phyloP scores from a whole-genome alignment of 176 grass and related monocot genomes.

The Bonia amplexicaulis region DNA sequence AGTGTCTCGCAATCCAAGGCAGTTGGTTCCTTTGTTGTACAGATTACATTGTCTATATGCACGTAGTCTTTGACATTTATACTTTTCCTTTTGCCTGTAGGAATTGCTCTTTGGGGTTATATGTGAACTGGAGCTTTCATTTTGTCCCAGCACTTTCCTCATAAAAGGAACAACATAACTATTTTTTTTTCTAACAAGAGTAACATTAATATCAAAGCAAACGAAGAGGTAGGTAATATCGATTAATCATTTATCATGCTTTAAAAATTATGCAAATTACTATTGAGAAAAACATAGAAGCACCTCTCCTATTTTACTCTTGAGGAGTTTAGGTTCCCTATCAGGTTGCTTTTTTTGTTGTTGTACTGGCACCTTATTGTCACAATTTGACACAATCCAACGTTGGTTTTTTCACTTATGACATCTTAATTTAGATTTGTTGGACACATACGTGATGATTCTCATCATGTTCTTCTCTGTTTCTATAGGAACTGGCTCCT shows the following conservation, averaged over 20 bases:
- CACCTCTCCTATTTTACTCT: not conserved
- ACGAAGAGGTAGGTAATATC: too few relatives aligned
- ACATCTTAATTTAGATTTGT: not conserved
- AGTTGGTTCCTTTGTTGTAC: not conserved
- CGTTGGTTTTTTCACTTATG: not conserved
- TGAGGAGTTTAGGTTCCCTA: not conserved
- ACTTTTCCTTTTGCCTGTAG: not conserved
- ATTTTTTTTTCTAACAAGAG: too few relatives aligned
- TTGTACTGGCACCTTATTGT: not conserved
- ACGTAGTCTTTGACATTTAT: not conserved
- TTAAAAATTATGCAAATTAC: too few relatives aligned
- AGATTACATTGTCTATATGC: not conserved
- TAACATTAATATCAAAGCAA: too few relatives aligned
- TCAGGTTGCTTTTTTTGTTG: not conserved
- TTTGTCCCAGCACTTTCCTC: not conserved
- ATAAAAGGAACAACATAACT: not conserved
- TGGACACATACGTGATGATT: not conserved
- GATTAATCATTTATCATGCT: too few relatives aligned
- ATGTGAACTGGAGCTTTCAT: conserved; percentile 7
- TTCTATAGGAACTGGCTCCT: not conserved
- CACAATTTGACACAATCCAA: not conserved
- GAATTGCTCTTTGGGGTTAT: not conserved
- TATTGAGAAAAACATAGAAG: too few relatives aligned
- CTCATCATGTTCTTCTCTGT: not conserved
- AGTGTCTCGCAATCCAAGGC: not conserved